Conservation (phyloP, 179 eudicot species). For the Carnegiea gigantea region DNA sequence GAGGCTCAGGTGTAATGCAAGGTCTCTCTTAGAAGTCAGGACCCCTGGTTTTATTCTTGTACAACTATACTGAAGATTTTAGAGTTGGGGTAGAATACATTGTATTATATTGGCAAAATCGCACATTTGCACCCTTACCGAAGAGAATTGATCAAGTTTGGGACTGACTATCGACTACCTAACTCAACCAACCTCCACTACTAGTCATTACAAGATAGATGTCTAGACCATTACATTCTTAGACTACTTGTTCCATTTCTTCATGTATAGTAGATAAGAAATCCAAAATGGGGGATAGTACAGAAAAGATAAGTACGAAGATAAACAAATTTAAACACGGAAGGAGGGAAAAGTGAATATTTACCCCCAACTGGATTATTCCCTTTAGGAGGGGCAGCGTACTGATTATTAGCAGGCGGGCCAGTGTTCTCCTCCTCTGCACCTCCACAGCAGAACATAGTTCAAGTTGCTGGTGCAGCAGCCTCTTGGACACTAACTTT, state of each 20-base stretch:
- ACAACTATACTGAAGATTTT: background rate
- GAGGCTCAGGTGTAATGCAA: background rate
- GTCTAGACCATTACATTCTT: background rate
- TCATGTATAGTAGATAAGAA: background rate
- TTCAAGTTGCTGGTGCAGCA: conserved; percentile 38
- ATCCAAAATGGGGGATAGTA: background rate
- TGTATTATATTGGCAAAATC: background rate
- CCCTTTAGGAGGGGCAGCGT: conserved; percentile 69
- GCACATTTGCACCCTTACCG: background rate
- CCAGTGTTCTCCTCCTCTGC: conserved; percentile 70
- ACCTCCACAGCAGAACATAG: conserved; percentile 90
- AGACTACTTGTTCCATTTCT: background rate
- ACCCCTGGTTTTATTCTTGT: background rate
- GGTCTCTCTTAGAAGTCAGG: background rate
- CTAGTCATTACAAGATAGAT: background rate
- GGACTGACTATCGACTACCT: background rate
- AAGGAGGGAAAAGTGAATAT: background rate
- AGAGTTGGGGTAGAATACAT: background rate
- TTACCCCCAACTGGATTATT: conserved; percentile 48
- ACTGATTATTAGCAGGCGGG: conserved; percentile 61
- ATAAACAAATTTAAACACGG: background rate
- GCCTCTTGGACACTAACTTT: background rate
- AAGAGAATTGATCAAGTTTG: background rate
- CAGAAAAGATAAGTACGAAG: background rate
- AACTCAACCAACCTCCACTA: background rate